Evolutionary conservation across 2,329 filamentous ascomycete genomes (phyloP), one percentile per base, ranked within the genome.

Genomic region (Escovopsis weberi): DNA sequence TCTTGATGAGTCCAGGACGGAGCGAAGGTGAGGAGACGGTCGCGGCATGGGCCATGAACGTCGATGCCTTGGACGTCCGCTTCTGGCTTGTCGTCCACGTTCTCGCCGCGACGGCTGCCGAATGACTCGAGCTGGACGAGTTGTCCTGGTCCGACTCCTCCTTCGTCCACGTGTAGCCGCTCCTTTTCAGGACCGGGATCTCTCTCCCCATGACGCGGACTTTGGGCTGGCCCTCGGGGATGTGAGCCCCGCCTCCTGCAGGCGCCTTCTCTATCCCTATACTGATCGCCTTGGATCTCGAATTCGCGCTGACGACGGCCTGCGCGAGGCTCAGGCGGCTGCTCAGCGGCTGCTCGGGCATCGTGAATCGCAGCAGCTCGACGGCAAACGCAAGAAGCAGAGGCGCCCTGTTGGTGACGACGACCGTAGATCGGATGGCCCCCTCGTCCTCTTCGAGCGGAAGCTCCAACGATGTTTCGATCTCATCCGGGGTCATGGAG

Each of bases 271-370:
- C 77, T 18, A 94, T 65, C 0, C 86, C 86, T 28, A 94, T 62
- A 48, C 74, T 82, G 26, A 80, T 70, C 9, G 86, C 86, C 60
- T 88, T 88, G 33, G 75, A 77, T 49, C 79, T 74, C 46, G 82
- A 86, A 55, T 89, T 91, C 26, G 78, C 78, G 55, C 84, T 88
- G 12, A 93, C 83, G 1, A 91, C 79, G 0, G 84, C 85, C 59
- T 94, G 86, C 0, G 80, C 84, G 18, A 94, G 65, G 55, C 85
- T 93, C 18, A 94, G 64, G 38, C 85, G 71, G 56, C 85, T 89
- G n/a, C 84, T 91, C 3, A 80, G 68, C 3, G 86, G 86, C 56
- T 94, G 87, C 50, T 84, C 80, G 0, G 86, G 83, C 80, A 88
- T 89, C 0, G 85, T 93, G 55, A 82, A 79, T 38, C 82, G 80